Base-by-base conservation (phyloP, 2,329 filamentous ascomycete genomes). In the Capronia epimyces region DNA sequence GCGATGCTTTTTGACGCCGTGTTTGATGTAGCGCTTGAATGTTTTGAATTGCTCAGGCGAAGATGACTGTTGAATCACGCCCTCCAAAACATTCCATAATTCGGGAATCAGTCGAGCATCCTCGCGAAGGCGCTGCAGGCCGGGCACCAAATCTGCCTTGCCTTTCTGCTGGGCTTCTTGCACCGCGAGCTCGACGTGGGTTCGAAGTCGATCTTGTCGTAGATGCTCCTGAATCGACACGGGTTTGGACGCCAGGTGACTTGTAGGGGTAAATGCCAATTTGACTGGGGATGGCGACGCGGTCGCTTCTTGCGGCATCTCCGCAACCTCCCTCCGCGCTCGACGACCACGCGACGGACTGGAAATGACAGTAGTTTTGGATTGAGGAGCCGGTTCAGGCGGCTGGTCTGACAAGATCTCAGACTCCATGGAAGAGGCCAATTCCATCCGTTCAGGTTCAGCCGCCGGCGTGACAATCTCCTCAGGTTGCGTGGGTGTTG, bases 1-100 rank as follows among this genome's bases (percentile, higher is more conserved):
- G 39, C 52, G 47, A 41, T 59, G 48, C 21, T 48, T 46, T 25
- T 59, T 59, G 39, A 60, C 46, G 27, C 60, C 60, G 27, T 53
- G 53, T 53, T 62, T 62, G 48, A 62, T 60, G 47, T 60, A 59
- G 25, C 56, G 55, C 43, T 60, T 60, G 50, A 62, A 62, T n/a
- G 52, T 43, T 47, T 52, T 56, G 32, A 60, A 57, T 29, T 62
- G 60, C 25, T 53, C 52, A n/a, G 51, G n/a, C n/a, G 39, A 57
- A 13, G 56, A 50, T 21, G 51, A 56, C n/a, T 57, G 45, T 44
- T 58, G 50, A 22, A 56, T 41, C 29, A 62, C 50, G 10, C 55
- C 58, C 36, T 62, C 60, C 16, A 62, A 44, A 9, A 60, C 56
- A 46, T 55, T 57, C 50, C 55, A 59, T 31, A 62, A 27, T 8